phyloP scores from a whole-genome alignment of 2,329 filamentous ascomycete species.

The Sclerotinia trifoliorum region DNA sequence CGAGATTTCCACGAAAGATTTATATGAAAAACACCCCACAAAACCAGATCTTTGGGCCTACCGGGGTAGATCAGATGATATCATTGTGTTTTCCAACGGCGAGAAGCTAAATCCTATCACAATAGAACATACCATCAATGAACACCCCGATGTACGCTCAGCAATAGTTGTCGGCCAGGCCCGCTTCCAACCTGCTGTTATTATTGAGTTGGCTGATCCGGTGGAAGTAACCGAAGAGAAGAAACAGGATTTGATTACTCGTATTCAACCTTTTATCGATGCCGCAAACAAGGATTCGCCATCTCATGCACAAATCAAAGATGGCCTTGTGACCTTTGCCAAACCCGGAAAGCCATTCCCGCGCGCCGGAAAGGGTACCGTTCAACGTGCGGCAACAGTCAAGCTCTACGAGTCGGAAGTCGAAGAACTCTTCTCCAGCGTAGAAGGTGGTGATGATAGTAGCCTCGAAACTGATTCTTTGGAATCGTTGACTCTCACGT shows the following conservation, averaged over 20 bases:
- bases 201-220: conserved; percentile 1
- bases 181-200: conserved; percentile 25
- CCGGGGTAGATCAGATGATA: conserved; percentile 41
- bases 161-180: conserved; percentile 31
- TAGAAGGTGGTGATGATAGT: background rate
- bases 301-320: conserved; percentile 13
- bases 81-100: conserved; percentile 45
- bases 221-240: background rate
- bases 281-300: conserved; percentile 21
- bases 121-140: conserved; percentile 12
- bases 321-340: conserved; percentile 16
- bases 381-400: conserved; percentile 21
- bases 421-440: conserved; percentile 21
- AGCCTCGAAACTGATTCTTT: conserved; percentile 3
- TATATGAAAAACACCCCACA: conserved; percentile 13
- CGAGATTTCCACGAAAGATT: conserved; percentile 14
- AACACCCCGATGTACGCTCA: conserved; percentile 10
- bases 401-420: conserved; percentile 24
- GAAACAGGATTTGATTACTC: conserved; percentile 31
- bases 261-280: conserved; percentile 17
- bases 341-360: conserved; percentile 23
- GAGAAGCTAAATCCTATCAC: conserved; percentile 42
- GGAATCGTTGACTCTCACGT: background rate
- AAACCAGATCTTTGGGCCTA: conserved; percentile 10
- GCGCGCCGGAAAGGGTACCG: conserved; percentile 24